phyloP scores from a whole-genome alignment of 1,284 basidiomycete genomes.

The Ustilago esculenta region DNA sequence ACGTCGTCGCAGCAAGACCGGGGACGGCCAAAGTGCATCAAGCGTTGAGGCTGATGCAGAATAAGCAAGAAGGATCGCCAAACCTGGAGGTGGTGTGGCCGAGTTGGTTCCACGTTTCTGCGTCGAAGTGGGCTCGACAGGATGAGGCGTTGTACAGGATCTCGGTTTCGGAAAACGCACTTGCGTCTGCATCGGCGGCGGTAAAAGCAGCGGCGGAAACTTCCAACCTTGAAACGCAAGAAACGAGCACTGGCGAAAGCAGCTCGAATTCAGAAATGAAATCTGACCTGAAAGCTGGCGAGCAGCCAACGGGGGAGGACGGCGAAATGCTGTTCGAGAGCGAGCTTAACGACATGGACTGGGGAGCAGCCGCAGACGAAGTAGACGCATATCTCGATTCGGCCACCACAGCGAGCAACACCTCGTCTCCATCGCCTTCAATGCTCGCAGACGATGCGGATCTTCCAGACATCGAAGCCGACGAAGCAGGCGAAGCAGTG shows the following conservation, averaged over 20 bases:
- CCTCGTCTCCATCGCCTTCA: conserved; percentile 27
- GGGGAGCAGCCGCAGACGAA: conserved; percentile 83
- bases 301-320: neutral
- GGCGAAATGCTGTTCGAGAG: conserved; percentile 29
- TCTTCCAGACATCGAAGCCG: conserved; percentile 24
- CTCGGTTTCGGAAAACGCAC: conserved; percentile 9
- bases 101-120: conserved; percentile 85
- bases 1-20: conserved; percentile 80
- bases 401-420: conserved; percentile 48
- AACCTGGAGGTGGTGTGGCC: conserved; percentile 82
- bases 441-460: conserved; percentile 33
- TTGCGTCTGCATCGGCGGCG: conserved; percentile 12
- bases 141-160: conserved; percentile 77
- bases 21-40: conserved; percentile 90
- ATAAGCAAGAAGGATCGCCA: conserved; percentile 69
- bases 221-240: too few relatives aligned
- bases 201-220: neutral
- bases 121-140: conserved; percentile 80
- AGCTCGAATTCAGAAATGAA: neutral
- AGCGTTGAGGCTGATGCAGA: conserved; percentile 68
- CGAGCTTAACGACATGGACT: conserved; percentile 67
- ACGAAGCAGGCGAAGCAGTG: conserved; percentile 4
- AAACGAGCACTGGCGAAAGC: neutral
- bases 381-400: conserved; percentile 79
- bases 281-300: neutral